Base-by-base conservation (phyloP, 495 filamentous ascomycete species). In the Amniculicola lignicola region DNA sequence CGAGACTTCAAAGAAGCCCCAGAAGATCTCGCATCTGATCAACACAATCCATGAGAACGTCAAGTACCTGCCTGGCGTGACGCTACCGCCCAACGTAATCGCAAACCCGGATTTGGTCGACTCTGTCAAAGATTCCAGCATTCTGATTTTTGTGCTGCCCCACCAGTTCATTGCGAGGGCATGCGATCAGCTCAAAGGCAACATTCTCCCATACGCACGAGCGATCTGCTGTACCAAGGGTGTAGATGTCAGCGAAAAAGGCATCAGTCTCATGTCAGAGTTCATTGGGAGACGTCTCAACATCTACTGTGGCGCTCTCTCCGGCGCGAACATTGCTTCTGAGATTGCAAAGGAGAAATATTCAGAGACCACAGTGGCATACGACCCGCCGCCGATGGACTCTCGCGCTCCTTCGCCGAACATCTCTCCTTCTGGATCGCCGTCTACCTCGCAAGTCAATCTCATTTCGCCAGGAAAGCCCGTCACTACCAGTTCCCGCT, bases 171-270 rank as follows among this genome's bases (percentile, higher is more conserved):
- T 99, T 66, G 79, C 80, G 69, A 83, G 82, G 56, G 88, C 89
- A 57, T 96, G 91, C 72, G 79, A 85, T 35, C 83, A 89, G 68
- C 79, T 99, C 54, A 80, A 87, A 69, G 93, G 89, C 45, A 82
- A 95, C 61, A 92, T 94, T 63, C 72, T 95, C 14, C 93, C 93
- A 0, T 96, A 85, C 61, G 92, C 94, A 15, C 83, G 94, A 42
- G 94, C 90, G 38, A 87, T 99, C 57, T 95, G 89, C 57, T 99
- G 94, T 71, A 97, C 96, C 71, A 99, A 99, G 77, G 94, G 94
- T 57, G 89, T 99, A 40, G 85, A 93, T 53, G 94, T 99, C 37
- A 82, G 84, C 10, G 82, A 86, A 49, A 80, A 87, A 27, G 88
- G 90, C 24, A 79, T 96, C 54, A 79, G 79, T 54, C 81, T 99